These are phyloP conservation scores for Glycine latifolia DNA, from an alignment of 306 rosid genomes.

Conservation along the genomic window DNA sequence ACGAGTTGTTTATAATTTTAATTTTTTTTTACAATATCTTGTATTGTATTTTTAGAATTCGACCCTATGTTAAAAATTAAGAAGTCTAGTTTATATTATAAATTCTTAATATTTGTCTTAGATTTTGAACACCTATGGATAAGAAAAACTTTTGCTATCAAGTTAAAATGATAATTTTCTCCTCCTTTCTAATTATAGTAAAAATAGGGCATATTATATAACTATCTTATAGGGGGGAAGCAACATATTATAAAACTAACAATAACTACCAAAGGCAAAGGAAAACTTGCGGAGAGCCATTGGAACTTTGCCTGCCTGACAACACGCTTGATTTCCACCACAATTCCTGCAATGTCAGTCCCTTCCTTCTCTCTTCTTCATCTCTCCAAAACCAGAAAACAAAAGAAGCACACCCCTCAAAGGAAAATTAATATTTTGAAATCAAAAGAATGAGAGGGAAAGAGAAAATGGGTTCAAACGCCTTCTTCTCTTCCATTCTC, in stretches of 20 bases:
- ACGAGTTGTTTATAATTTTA: no score
- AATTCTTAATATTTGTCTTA: no score
- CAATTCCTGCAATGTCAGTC: slow-evolving; percentile 53
- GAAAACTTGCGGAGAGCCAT: slow-evolving; percentile 48
- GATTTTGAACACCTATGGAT: no score
- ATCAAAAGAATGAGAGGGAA: slow-evolving; percentile 41
- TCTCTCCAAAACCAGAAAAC: slow-evolving; percentile 42
- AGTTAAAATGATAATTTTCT: not conserved
- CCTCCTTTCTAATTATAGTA: not conserved
- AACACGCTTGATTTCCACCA: slow-evolving; percentile 47
- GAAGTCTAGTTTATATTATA: no score
- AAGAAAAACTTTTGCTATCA: no score
- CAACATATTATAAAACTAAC: not conserved
- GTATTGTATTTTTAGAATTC: no score
- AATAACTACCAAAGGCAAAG: slow-evolving; percentile 36
- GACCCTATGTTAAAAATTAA: no score
- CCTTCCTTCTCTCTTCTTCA: slow-evolving; percentile 41
- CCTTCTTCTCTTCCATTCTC: slow-evolving; percentile 54
- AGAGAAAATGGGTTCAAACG: slow-evolving; percentile 67
- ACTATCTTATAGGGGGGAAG: slow-evolving; percentile 36
- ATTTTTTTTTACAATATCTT: no score
- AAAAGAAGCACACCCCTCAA: slow-evolving; percentile 1
- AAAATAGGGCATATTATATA: not conserved
- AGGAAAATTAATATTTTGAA: not conserved
- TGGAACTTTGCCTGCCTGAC: slow-evolving; percentile 44